Base-by-base conservation (phyloP, 2,329 filamentous ascomycete species). In the Ophiobolus disseminans region DNA sequence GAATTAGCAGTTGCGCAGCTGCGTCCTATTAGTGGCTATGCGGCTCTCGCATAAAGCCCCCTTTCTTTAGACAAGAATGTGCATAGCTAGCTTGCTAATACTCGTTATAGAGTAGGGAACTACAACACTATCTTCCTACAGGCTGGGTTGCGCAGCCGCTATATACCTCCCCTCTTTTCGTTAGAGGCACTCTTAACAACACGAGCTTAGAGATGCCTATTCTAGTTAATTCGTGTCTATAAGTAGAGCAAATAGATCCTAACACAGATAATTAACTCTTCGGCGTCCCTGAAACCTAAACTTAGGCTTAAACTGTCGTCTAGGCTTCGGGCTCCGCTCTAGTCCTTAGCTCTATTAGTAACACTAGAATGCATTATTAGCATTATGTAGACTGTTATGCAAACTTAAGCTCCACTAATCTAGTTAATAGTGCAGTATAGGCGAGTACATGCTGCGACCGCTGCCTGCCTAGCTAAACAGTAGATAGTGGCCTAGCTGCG, bases 311-410 rank as follows among this genome's bases (percentile, higher is more conserved):
- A 41, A 50, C 23, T 36, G 22, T 45, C 16, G 11, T 42, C 37
- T 17, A 41, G 37, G 31, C 23, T 32, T 46, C 17, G 13, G 25
- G 42, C 26, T 40, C 31, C 14, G 25, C 38, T 53, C 45, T 53
- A 45, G 45, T 43, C 31, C 28, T 49, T 45, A 10, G 8, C 41
- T 49, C 20, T 23, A 9, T 48, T 22, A 35, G 31, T 48, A 22
- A 53, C 41, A 30, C 38, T n/a, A 21, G 23, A 40, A 53, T 42
- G 25, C 20, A 42, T 42, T 34, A 40, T 32, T 48, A 14, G 32
- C 21, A 21, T 48, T 19, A 53, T 53, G n/a, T 30, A 54, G 45
- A 48, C 30, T 16, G 35, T 56, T n/a, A 48, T 50, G 19, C 25
- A 16, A 45, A 42, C 40, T 26, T 10, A 53, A 40, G 45, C 30